Base-by-base conservation (phyloP, 2,329 filamentous ascomycete species). In the Macrophomina phaseolina region DNA sequence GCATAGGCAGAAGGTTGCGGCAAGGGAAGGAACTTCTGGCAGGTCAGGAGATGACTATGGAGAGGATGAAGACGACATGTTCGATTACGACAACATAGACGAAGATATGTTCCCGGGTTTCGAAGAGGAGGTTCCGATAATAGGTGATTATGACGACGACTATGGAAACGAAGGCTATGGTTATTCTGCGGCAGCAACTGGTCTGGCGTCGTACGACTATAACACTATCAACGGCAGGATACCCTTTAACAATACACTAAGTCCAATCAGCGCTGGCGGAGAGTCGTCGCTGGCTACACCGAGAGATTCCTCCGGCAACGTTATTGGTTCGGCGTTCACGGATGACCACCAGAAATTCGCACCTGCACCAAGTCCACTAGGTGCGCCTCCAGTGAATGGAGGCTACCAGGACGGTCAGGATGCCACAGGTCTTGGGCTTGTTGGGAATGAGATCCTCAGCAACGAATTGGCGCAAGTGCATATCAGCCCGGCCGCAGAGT, bases 51-150 rank as follows among this genome's bases (percentile, higher is more conserved):
- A 67, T 11, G 79, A 81, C 64, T 73, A 79, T 5, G 79, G 75
- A 7, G 76, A 80, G 48, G 73, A 77, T 1, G 67, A 66, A 30
- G 66, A 67, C 4, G 76, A 80, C 62, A 77, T 83, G 75, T 80
- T 81, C 62, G 81, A 83, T 67, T 74, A 79, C 70, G 80, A 82
- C 67, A 80, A 82, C 67, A 80, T 83, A 75, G 64, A 66, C 38
- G 83, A 84, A 60, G 73, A 61, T 40, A 46, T 61, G 40, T 65
- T 65, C 46, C 56, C 87, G 70, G 88, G 85, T 0, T 79, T 88
- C 2, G 89, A 91, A 69, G 90, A 91, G 74, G 81, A 81, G n/a
- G 90, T 91, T 34, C 89, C 89, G 80, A 87, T 74, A 81, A 68
- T 78, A n/a, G 76, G 76, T 7, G 77, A 76, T 42, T 76, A 78